Conservation (phyloP, 768 basidiomycete genomes). For the Crepidotus variabilis region DNA sequence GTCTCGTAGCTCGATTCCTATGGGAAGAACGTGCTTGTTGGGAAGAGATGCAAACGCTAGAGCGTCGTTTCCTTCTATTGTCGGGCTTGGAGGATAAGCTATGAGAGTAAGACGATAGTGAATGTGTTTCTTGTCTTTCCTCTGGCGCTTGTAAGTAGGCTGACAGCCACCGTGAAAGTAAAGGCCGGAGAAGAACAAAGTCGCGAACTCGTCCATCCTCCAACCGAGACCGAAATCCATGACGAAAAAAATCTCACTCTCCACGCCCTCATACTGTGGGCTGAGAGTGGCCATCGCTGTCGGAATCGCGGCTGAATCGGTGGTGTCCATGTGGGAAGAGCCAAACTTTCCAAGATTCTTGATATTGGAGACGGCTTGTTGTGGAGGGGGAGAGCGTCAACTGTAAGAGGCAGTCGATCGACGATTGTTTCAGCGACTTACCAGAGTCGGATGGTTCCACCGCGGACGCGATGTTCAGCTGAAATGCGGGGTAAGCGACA, state of each 20-base stretch:
- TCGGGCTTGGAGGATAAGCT: conserved; percentile 1
- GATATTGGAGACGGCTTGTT: background rate
- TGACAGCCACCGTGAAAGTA: conserved; percentile 9
- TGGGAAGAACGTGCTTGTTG: background rate
- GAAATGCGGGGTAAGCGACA: background rate
- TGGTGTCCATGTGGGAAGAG: conserved; percentile 5
- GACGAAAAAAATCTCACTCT: conserved; percentile 9
- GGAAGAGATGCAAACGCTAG: conserved; percentile 4
- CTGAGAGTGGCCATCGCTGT: conserved; percentile 6
- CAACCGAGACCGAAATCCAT: conserved; percentile 9
- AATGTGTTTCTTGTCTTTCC: background rate
- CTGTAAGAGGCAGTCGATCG: too few relatives aligned
- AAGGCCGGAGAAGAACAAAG: conserved; percentile 9
- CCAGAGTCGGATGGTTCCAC: background rate
- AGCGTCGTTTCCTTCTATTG: conserved; percentile 1
- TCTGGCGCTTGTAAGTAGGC: background rate
- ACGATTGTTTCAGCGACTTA: too few relatives aligned
- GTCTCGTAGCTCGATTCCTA: background rate
- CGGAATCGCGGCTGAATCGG: background rate
- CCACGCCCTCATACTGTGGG: conserved; percentile 6
- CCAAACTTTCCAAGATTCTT: conserved; percentile 5
- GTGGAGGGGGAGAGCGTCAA: background rate
- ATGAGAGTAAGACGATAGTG: conserved; percentile 7
- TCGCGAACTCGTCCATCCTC: conserved; percentile 5
- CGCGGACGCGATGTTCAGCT: conserved; percentile 2